Base-by-base conservation (phyloP, 208 protist genomes). In the Crithidia thermophila region DNA sequence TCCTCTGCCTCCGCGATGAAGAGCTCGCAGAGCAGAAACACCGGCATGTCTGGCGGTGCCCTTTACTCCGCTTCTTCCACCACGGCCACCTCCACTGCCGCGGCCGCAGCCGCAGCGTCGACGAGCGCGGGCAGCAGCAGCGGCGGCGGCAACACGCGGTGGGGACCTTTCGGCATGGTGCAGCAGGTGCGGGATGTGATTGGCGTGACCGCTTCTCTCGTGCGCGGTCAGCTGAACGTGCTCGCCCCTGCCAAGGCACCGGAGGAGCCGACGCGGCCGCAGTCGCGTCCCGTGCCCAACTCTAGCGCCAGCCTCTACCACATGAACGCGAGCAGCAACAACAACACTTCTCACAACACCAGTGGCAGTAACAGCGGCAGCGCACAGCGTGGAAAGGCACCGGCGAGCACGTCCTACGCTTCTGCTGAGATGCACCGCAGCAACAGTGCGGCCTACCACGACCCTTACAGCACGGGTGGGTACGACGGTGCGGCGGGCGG, bases 131-230 rank as follows among this genome's bases (percentile, higher is more conserved):
- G 18, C 8, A 42, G 46, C 34, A 27, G 49, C 30, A 25, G 61
- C 25, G 42, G 46, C 34, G 18, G 49, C 30, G 18, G 61, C 25
- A 59, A 42, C n/a, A 51, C 36, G 33, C 69, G 61, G 16, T 75
- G 69, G 69, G 69, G 69, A 0, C 61, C 69, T 9, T 51, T 75
- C 28, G 69, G 61, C 8, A 63, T 88, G 49, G 72, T 91, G 55
- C 61, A 74, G 42, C 81, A 77, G 23, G 80, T 87, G 20, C 69
- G 79, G 5, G 85, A 94, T 36, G 81, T 90, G 33, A 57, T 94
- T 33, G 72, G 65, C 42, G 81, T 84, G n/a, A 87, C 84, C 5
- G 75, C 79, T 13, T 89, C 85, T 3, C 69, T 90, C 23, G 80
- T 88, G 18, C 70, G 76, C 3, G 82, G 79, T 47, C 70, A 79